phyloP scores from a whole-genome alignment of 2,329 filamentous ascomycete species.

The Trichoderma harzianum region DNA sequence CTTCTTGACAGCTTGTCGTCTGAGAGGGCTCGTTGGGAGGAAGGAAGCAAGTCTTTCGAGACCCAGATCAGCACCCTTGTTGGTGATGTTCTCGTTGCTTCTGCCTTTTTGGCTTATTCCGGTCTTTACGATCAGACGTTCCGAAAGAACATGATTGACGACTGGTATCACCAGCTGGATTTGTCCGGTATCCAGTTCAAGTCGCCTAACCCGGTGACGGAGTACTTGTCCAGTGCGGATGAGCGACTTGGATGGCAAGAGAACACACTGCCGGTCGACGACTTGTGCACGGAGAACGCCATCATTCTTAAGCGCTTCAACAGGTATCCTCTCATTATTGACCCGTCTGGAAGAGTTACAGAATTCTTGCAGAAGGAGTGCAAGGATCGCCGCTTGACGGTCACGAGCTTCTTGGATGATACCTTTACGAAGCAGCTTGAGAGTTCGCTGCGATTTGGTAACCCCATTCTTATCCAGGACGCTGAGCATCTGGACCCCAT shows the following conservation, averaged over 20 bases:
- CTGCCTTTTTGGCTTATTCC: slow-evolving; percentile 93
- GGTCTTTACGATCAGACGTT: slow-evolving; percentile 98
- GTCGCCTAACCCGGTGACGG: slow-evolving; percentile 87
- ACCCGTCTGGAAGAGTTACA: slow-evolving; percentile 89
- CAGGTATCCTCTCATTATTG: slow-evolving; percentile 95
- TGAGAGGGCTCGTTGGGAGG: slow-evolving; percentile 90
- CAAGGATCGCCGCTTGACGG: slow-evolving; percentile 87
- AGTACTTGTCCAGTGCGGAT: slow-evolving; percentile 94
- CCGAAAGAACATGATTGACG: slow-evolving; percentile 95
- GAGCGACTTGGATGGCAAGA: slow-evolving; percentile 94
- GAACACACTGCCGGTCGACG: slow-evolving; percentile 88
- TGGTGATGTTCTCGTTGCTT: slow-evolving; percentile 92
- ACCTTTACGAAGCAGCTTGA: slow-evolving; percentile 98
- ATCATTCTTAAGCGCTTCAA: slow-evolving; percentile 98
- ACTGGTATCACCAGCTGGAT: slow-evolving; percentile 91
- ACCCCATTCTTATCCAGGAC: slow-evolving; percentile 97
- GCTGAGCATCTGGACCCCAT: slow-evolving; percentile 96
- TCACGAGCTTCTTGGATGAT: slow-evolving; percentile 97
- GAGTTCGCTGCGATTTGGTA: slow-evolving; percentile 94
- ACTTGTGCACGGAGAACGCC: slow-evolving; percentile 97
- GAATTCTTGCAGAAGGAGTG: slow-evolving; percentile 95
- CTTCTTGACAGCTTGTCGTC: slow-evolving; percentile 93
- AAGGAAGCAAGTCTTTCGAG: slow-evolving; percentile 96
- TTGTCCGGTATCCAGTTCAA: slow-evolving; percentile 94
- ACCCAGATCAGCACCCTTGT: slow-evolving; percentile 96